Evolutionary conservation across 805 yeast genomes (phyloP).

Genomic region (Wickerhamiella galacta): DNA sequence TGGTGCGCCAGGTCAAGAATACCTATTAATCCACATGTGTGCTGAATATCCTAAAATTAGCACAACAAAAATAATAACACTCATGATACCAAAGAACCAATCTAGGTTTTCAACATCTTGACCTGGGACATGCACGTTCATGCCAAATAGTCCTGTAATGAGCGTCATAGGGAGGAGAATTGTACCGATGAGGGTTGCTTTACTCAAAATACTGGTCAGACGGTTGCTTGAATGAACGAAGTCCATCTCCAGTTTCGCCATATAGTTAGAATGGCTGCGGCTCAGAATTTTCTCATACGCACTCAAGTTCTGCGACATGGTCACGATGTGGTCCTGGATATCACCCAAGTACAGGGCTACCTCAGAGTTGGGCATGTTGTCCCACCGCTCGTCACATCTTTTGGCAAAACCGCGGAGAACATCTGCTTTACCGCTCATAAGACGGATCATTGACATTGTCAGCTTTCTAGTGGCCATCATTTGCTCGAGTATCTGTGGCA

Average conservation of each 20-base stretch:
- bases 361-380: conserved; percentile 58
- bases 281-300: conserved; percentile 89
- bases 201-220: conserved; percentile 73
- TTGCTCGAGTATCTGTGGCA: conserved; percentile 41
- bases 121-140: conserved; percentile 88
- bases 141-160: conserved; percentile 84
- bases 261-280: conserved; percentile 77
- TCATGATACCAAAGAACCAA: conserved; percentile 60
- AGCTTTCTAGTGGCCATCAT: conserved; percentile 83
- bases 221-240: conserved; percentile 72
- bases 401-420: conserved; percentile 93
- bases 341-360: conserved; percentile 86
- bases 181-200: conserved; percentile 82
- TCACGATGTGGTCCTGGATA: conserved; percentile 91
- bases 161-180: conserved; percentile 81
- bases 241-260: conserved; percentile 88
- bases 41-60: conserved; percentile 27
- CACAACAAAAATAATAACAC: conserved; percentile 31
- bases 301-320: conserved; percentile 81
- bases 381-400: conserved; percentile 66
- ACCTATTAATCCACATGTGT: conserved; percentile 10
- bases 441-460: conserved; percentile 82
- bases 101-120: conserved; percentile 27
- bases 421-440: conserved; percentile 86
- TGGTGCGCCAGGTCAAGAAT: no score